Evolutionary conservation across 1,284 basidiomycete species (phyloP).

Genomic region (Porodaedalea pini): DNA sequence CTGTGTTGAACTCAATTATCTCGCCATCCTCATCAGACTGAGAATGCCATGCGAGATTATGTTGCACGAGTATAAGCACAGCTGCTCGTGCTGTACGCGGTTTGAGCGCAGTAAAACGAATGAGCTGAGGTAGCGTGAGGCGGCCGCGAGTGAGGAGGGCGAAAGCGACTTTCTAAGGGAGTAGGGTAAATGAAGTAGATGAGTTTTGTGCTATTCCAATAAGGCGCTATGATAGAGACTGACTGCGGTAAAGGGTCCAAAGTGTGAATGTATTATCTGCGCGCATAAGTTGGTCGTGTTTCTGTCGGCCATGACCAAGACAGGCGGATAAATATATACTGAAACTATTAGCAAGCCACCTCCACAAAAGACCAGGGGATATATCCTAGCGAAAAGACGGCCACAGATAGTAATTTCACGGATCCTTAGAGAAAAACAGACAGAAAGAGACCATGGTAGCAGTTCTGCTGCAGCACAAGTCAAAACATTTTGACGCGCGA

Average conservation of each 20-base stretch:
- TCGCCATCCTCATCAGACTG: constrained; percentile 72
- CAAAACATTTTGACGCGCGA: no score
- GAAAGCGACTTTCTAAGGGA: constrained; percentile 68
- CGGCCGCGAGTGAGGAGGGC: constrained; percentile 84
- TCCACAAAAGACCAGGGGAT: no score
- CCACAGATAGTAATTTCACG: no score
- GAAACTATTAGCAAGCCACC: no score
- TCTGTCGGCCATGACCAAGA: constrained; percentile 60
- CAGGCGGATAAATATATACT: no score
- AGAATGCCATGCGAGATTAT: constrained; percentile 87
- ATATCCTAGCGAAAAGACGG: no score
- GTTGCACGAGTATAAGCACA: constrained; percentile 84
- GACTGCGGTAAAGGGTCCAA: constrained; percentile 76
- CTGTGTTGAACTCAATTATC: constrained; percentile 72
- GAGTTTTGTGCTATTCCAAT: constrained; percentile 1
- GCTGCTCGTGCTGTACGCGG: constrained; percentile 68
- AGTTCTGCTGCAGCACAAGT: no score
- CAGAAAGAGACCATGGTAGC: no score
- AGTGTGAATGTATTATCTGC: constrained; percentile 74
- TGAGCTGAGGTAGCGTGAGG: constrained; percentile 67
- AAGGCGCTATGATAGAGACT: constrained; percentile 28
- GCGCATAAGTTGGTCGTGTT: constrained; percentile 69
- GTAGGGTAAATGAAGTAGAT: constrained; percentile 39
- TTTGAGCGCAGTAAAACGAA: constrained; percentile 65
- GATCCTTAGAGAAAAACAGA: no score